Conservation (phyloP, 192 early-diverging fungal species). For the Mortierella claussenii region DNA sequence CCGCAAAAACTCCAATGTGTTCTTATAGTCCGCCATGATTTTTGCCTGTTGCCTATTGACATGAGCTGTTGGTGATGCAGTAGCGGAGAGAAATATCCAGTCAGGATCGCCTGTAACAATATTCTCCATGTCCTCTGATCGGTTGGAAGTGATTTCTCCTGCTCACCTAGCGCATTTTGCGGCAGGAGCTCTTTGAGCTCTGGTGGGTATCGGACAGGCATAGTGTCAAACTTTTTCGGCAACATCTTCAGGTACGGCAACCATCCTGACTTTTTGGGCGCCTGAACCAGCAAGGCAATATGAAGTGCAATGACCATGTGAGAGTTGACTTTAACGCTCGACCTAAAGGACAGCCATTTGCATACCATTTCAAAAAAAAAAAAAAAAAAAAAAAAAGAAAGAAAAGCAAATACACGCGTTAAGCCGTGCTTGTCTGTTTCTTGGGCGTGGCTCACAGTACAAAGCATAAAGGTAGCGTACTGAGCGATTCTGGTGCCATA, state of each 20-base stretch:
- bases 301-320: slow-evolving; percentile 63
- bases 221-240: slow-evolving; percentile 63
- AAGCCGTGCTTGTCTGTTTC: no score
- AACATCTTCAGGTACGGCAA: slow-evolving; percentile 59
- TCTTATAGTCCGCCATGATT: slow-evolving; percentile 57
- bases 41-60: slow-evolving; percentile 58
- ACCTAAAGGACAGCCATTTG: slow-evolving; percentile 1
- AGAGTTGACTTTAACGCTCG: slow-evolving; percentile 51
- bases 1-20: slow-evolving; percentile 15
- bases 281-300: slow-evolving; percentile 48
- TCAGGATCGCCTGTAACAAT: no score
- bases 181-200: slow-evolving; percentile 52
- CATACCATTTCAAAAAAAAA: not conserved
- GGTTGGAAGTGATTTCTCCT: not conserved
- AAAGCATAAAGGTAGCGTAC: no score
- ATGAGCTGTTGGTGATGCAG: slow-evolving; percentile 35
- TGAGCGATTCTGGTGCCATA: slow-evolving; percentile 53
- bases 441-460: no score
- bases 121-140: no score
- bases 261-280: slow-evolving; percentile 55
- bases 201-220: slow-evolving; percentile 60
- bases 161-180: slow-evolving; percentile 51
- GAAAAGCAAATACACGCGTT: no score
- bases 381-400: no score
- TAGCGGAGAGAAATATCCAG: no score